Evolutionary conservation across 2,329 filamentous ascomycete genomes (phyloP), one percentile per base, ranked within the genome.

Genomic region (Pleomassaria siparia): DNA sequence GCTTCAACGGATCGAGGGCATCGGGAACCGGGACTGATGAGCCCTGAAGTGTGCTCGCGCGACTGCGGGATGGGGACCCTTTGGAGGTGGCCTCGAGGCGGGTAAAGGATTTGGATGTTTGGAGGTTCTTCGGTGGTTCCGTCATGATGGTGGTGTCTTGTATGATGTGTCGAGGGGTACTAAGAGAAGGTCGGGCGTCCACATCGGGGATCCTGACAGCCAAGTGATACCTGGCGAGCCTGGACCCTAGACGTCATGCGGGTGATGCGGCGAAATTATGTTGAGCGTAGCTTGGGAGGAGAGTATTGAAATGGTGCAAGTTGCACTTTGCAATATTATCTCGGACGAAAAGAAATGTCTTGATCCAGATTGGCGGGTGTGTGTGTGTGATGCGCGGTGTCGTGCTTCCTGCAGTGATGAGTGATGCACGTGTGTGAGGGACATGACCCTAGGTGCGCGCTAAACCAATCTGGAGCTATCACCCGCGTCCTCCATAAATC

Each of bases 41-140:
- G 9, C 67, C 71, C 55, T 76, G 74, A 21, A 78, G 58, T 1
- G 76, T 79, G 58, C 69, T 76, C 13, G 76, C 74, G 59, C 76
- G 63, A 54, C 70, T 74, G 33, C 74, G 70, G 25, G 65, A 61
- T 13, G 68, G 58, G 6, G 73, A 64, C 15, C 60, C 62, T 47
- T 66, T 58, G 18, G 60, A 18, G 13, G 41, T 49, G 15, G 62
- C 46, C 37, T 78, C 76, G 36, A 80, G 70, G 20, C 77, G 75
- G 5, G 73, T 76, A 59, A 80, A 80, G 25, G 76, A 79, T 37
- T 72, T 67, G 30, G 76, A 73, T 39, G 70, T 58, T 37, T 76
- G 72, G 16, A 75, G 62, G 35, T 69, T 58, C 39, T 60, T 63
- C 6, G 72, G 66, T 44, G 63, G 56, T 30, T 56, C 62, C 30